These are phyloP conservation scores for Mucor ambiguus DNA, from an alignment of 371 early-diverging fungal genomes.

Conservation along the genomic window DNA sequence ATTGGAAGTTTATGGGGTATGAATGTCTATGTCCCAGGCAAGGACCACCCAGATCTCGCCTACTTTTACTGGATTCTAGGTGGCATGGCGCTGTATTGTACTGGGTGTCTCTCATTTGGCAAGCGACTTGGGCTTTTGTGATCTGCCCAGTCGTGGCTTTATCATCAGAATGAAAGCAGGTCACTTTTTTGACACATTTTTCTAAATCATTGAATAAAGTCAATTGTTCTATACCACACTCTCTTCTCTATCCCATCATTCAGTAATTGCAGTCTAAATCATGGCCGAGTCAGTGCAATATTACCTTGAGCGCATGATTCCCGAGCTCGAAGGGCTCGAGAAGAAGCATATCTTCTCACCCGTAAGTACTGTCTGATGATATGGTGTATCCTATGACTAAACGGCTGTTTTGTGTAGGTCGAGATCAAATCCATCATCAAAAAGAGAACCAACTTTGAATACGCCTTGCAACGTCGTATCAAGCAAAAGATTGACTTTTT, in stretches of 20 bases:
- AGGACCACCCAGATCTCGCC: slow-evolving; percentile 52
- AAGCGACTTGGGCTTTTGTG: slow-evolving; percentile 25
- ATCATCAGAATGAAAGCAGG: not conserved
- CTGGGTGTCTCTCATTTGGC: slow-evolving; percentile 30
- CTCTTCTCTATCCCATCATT: not conserved
- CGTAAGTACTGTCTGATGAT: not conserved
- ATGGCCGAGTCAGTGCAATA: slow-evolving; percentile 93
- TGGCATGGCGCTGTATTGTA: slow-evolving; percentile 47
- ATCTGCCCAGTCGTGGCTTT: slow-evolving; percentile 10
- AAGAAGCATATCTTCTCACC: slow-evolving; percentile 72
- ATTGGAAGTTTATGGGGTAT: slow-evolving; percentile 77
- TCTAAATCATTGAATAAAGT: not conserved
- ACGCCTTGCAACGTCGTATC: slow-evolving; percentile 79
- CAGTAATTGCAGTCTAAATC: slow-evolving; percentile 11
- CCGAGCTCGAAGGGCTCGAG: slow-evolving; percentile 90
- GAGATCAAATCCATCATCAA: slow-evolving; percentile 91
- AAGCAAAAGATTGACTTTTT: slow-evolving; percentile 80
- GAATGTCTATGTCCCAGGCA: slow-evolving; percentile 67
- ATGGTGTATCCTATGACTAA: not conserved
- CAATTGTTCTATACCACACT: not conserved
- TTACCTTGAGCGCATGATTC: slow-evolving; percentile 92
- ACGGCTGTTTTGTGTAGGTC: slow-evolving; percentile 33
- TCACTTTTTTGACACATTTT: not conserved
- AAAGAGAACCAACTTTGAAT: slow-evolving; percentile 87
- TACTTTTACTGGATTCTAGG: slow-evolving; percentile 80